Conservation (phyloP, 345 rosid genomes). For the Tarenaya hassleriana region DNA sequence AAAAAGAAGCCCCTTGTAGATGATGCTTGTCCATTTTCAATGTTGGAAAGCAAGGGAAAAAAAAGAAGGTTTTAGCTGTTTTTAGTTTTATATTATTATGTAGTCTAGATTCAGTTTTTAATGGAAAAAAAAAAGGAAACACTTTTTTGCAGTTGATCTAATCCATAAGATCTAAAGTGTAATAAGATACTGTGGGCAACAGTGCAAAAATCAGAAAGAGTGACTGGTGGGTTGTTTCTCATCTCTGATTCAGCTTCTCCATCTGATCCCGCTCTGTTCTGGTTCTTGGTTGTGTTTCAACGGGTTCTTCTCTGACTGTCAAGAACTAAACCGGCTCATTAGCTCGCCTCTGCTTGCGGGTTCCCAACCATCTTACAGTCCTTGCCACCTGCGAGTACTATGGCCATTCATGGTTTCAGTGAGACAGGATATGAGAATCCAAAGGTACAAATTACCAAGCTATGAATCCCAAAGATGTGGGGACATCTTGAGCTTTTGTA, state of each 20-base stretch:
- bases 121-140: neutral
- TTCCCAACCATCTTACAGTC: constrained; percentile 71
- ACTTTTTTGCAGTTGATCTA: neutral
- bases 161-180: too few relatives aligned
- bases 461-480: neutral
- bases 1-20: too few relatives aligned
- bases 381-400: constrained; percentile 81
- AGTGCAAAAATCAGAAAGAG: too few relatives aligned
- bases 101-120: too few relatives aligned
- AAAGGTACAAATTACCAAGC: neutral
- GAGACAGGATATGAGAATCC: constrained; percentile 5
- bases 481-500: constrained; percentile 44
- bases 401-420: too few relatives aligned
- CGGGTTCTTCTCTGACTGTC: constrained; percentile 24
- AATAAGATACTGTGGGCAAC: too few relatives aligned
- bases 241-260: constrained; percentile 7
- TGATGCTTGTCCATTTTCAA: too few relatives aligned
- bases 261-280: neutral
- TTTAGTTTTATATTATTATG: too few relatives aligned
- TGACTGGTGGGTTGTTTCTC: constrained; percentile 12
- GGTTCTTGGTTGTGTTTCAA: constrained; percentile 16
- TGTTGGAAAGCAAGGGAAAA: too few relatives aligned
- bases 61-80: too few relatives aligned
- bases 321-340: constrained; percentile 29
- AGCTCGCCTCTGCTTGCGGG: constrained; percentile 39